Base-by-base conservation (phyloP, 139 green algal species). In the Coelastrella sp. region DNA sequence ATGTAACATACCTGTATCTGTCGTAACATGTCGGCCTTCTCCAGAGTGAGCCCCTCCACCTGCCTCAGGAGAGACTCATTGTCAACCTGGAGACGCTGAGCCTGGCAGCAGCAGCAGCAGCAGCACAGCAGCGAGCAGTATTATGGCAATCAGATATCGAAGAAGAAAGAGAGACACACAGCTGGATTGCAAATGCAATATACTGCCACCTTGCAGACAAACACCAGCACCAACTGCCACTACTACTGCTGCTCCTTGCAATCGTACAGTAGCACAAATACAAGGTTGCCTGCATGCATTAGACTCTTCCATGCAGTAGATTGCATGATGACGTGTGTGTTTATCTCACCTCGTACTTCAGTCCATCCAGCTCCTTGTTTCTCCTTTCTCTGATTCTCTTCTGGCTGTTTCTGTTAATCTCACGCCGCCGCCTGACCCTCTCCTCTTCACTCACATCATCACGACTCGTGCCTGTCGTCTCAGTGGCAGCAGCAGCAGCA, bases 331-430 rank as follows among this genome's bases (percentile, higher is more conserved):
- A n/a, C n/a, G n/a, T n/a, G n/a, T n/a, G n/a, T n/a, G n/a, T n/a
- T n/a, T n/a, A n/a, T n/a, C n/a, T n/a, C 62, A 89, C 85, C 78
- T 89, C 81, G 2, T 38, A 35, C 43, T 79, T 79, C 2, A 90
- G 69, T 9, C 74, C 62, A 21, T 90, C 86, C 71, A 90, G 62
- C 57, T 88, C 86, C 43, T 85, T 85, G 34, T 72, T 86, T 21
- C 86, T 45, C 21, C 86, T 45, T 50, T 90, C 86, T 2, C 86
- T 48, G 66, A 90, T 90, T 2, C 86, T 45, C 53, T 86, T 86
- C 73, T 90, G 86, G 43, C 81, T 88, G 73, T 90, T 90, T 25
- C 86, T 45, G 34, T 90, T 90, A 45, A 90, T 90, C 63, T 90
- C 77, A 21, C 86, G 72, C 72, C 86, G 80, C 51, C 86, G 71